A percentile compares a stretch with the other conserved stretches of the same genome.
Conservation (phyloP, 1,284 basidiomycete species). For the Sanghuangporus sanghuang region DNA sequence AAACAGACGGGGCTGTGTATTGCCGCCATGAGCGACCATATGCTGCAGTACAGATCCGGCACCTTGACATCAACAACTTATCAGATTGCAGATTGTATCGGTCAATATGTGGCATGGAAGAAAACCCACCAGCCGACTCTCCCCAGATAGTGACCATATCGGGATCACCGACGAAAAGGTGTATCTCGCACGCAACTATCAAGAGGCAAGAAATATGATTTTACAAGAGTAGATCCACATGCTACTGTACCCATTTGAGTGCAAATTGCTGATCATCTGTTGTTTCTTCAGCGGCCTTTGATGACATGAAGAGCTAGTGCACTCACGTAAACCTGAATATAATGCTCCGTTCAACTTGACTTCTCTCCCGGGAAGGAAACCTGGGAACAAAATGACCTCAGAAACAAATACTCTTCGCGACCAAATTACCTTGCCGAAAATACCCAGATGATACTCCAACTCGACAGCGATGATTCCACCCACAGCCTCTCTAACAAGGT, state of each 20-base stretch:
- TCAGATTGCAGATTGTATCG: neutral
- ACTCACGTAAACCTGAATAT: slow-evolving; percentile 27
- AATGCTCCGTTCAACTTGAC: slow-evolving; percentile 25
- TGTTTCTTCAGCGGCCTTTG: neutral
- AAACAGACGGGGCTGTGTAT: slow-evolving; percentile 20
- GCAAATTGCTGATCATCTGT: slow-evolving; percentile 31
- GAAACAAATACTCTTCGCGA: neutral
- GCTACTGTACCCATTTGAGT: slow-evolving; percentile 27
- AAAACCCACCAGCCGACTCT: slow-evolving; percentile 27
- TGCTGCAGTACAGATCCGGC: slow-evolving; percentile 22
- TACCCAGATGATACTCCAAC: slow-evolving; percentile 19
- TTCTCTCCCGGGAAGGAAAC: slow-evolving; percentile 26
- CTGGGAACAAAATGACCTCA: slow-evolving; percentile 11
- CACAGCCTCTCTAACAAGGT: slow-evolving; percentile 11
- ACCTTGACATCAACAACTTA: slow-evolving; percentile 4
- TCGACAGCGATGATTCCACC: slow-evolving; percentile 13
- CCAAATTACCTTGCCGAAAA: slow-evolving; percentile 9
- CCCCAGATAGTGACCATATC: slow-evolving; percentile 31
- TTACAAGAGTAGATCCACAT: slow-evolving; percentile 20
- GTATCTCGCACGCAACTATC: slow-evolving; percentile 15
- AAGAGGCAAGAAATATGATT: neutral
- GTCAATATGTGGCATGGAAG: neutral
- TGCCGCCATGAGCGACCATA: slow-evolving; percentile 21
- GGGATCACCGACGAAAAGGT: slow-evolving; percentile 29
- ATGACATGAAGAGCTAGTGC: neutral